Percentiles rank a stretch among this genome's conserved stretches.
Evolutionary conservation across 257 asterid genomes (phyloP).

Genomic region (Eucommia ulmoides): DNA sequence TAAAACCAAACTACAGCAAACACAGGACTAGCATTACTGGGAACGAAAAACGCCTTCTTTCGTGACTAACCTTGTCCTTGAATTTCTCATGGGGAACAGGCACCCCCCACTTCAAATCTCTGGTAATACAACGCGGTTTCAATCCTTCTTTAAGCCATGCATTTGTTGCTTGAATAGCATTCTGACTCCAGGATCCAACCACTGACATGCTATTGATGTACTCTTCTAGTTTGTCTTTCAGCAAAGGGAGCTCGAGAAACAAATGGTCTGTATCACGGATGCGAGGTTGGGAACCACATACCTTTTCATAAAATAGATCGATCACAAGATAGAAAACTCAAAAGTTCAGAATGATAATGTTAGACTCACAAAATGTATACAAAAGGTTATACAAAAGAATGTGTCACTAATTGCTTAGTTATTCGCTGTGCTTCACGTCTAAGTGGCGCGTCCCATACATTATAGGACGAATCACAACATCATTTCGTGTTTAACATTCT

Average conservation of each 20-base stretch:
- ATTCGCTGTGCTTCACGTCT: too few relatives aligned
- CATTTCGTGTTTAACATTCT: too few relatives aligned
- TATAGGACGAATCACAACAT: too few relatives aligned
- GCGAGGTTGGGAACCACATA: slow-evolving; percentile 51
- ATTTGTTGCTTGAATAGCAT: slow-evolving; percentile 67
- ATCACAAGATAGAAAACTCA: too few relatives aligned
- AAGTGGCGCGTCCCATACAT: too few relatives aligned
- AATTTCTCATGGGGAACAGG: slow-evolving; percentile 87
- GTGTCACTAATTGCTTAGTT: too few relatives aligned
- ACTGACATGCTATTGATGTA: slow-evolving; percentile 56
- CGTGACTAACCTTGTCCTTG: slow-evolving; percentile 60
- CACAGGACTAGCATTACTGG: too few relatives aligned
- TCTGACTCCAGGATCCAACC: slow-evolving; percentile 94
- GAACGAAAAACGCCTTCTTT: too few relatives aligned
- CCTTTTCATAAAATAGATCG: slow-evolving; percentile 30
- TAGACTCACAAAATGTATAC: too few relatives aligned
- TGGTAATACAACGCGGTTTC: slow-evolving; percentile 67
- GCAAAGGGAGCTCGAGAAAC: slow-evolving; percentile 85
- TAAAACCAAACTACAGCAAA: background rate
- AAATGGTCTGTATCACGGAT: slow-evolving; percentile 70
- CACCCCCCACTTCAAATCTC: slow-evolving; percentile 98
- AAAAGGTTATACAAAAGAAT: too few relatives aligned
- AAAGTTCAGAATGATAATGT: too few relatives aligned
- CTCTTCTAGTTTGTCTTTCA: slow-evolving; percentile 58
- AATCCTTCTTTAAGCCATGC: slow-evolving; percentile 92